A percentile compares a stretch with the other conserved stretches of the same genome.
Conservation (phyloP, 768 basidiomycete species). For the Kwoniella dendrophila region DNA sequence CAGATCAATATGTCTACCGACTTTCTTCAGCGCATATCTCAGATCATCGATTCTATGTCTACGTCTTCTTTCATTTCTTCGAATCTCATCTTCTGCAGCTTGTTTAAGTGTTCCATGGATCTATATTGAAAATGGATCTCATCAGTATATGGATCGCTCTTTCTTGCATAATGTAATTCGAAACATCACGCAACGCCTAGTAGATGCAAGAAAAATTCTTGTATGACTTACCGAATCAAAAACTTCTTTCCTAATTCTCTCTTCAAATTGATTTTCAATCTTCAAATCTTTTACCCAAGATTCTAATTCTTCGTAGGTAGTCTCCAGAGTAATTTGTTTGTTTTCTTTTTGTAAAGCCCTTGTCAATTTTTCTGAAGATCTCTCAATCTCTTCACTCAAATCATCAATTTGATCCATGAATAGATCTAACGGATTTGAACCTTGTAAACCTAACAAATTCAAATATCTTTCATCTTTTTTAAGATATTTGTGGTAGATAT, state of each 20-base stretch:
- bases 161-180: too few relatives aligned
- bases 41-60: constrained; percentile 92
- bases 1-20: constrained; percentile 78
- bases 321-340: constrained; percentile 39
- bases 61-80: constrained; percentile 73
- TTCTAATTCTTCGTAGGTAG: constrained; percentile 50
- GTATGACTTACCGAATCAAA: constrained; percentile 48
- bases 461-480: constrained; percentile 79
- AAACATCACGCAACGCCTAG: too few relatives aligned
- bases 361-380: constrained; percentile 69
- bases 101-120: constrained; percentile 68
- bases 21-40: constrained; percentile 89
- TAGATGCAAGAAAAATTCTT: not conserved
- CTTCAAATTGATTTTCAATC: constrained; percentile 66
- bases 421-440: constrained; percentile 91
- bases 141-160: not conserved
- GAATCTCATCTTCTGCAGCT: constrained; percentile 81
- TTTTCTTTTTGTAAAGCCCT: constrained; percentile 44
- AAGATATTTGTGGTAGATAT: constrained; percentile 77
- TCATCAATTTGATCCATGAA: constrained; percentile 93
- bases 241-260: constrained; percentile 63
- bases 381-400: constrained; percentile 81
- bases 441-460: constrained; percentile 84
- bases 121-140: constrained; percentile 57
- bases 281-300: constrained; percentile 42